phyloP scores from a whole-genome alignment of 345 rosid genomes.

The Salix arbutifolia region DNA sequence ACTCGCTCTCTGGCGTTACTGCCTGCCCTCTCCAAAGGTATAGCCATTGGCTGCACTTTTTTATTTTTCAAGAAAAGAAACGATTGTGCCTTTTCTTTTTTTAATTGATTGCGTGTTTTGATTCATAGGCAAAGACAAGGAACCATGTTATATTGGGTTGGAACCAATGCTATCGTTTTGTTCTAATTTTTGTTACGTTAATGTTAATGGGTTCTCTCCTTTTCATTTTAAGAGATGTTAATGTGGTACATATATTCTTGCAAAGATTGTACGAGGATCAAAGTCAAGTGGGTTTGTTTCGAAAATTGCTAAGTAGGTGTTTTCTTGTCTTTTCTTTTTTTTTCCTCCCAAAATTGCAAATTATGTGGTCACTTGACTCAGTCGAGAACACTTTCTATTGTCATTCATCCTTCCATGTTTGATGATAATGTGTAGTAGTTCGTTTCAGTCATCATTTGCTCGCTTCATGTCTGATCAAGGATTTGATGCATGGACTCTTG shows the following conservation, averaged over 20 bases:
- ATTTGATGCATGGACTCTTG: constrained; percentile 87
- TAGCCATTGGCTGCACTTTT: neutral
- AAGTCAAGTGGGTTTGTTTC: neutral
- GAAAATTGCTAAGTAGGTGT: neutral
- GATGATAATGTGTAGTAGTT: neutral
- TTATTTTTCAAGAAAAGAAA: neutral
- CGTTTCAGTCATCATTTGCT: constrained; percentile 66
- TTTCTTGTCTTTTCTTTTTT: neutral
- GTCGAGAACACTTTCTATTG: neutral
- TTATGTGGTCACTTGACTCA: neutral
- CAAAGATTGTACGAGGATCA: no score
- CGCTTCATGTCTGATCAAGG: constrained; percentile 76
- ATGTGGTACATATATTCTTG: neutral
- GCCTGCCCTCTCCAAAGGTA: constrained; percentile 47
- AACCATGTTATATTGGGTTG: constrained; percentile 80
- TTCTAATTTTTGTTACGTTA: neutral
- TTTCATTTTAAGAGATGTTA: neutral
- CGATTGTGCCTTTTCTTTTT: neutral
- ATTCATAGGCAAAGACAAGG: constrained; percentile 45
- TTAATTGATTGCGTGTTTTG: neutral
- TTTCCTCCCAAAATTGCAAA: neutral
- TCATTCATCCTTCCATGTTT: neutral
- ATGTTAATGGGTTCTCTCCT: neutral
- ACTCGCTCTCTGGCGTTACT: constrained; percentile 58
- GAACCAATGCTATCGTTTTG: constrained; percentile 64